Evolutionary conservation across 208 protist species (phyloP).

Genomic region (Angomonas desouzai): DNA sequence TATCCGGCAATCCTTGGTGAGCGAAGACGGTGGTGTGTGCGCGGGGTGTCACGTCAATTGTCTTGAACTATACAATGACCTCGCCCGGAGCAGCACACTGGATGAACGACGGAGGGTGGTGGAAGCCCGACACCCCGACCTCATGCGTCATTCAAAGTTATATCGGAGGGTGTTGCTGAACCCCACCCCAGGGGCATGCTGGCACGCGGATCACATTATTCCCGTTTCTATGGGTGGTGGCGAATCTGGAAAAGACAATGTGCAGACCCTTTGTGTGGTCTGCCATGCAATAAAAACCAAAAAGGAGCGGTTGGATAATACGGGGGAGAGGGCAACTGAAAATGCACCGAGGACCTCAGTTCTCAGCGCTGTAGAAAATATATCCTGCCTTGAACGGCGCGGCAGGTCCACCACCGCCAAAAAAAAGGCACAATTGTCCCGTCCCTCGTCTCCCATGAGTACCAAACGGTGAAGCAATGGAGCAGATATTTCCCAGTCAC

Average conservation of each 20-base stretch:
- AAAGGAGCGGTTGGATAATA: slow-evolving; percentile 23
- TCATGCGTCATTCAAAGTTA: slow-evolving; percentile 53
- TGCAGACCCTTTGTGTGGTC: slow-evolving; percentile 80
- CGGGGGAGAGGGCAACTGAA: neutral
- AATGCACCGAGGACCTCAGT: neutral
- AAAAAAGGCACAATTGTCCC: neutral
- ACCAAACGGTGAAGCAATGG: too few species aligned
- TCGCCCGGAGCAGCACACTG: slow-evolving; percentile 17
- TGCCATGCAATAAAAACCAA: slow-evolving; percentile 74
- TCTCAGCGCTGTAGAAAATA: neutral
- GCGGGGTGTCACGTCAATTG: slow-evolving; percentile 54
- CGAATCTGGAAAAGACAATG: slow-evolving; percentile 52
- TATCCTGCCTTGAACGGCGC: neutral
- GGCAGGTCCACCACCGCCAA: neutral
- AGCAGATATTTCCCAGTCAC: too few species aligned
- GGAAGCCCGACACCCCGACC: slow-evolving; percentile 41
- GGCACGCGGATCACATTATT: slow-evolving; percentile 80
- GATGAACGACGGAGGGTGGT: slow-evolving; percentile 27
- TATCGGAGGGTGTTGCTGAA: slow-evolving; percentile 39
- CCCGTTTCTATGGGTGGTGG: slow-evolving; percentile 67
- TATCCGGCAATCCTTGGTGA: slow-evolving; percentile 46
- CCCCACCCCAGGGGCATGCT: slow-evolving; percentile 63
- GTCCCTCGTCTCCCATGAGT: too few species aligned
- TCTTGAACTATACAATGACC: slow-evolving; percentile 22
- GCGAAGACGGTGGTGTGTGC: slow-evolving; percentile 61